phyloP scores from a whole-genome alignment of 805 yeast genomes.

The Ogataea parapolymorpha region DNA sequence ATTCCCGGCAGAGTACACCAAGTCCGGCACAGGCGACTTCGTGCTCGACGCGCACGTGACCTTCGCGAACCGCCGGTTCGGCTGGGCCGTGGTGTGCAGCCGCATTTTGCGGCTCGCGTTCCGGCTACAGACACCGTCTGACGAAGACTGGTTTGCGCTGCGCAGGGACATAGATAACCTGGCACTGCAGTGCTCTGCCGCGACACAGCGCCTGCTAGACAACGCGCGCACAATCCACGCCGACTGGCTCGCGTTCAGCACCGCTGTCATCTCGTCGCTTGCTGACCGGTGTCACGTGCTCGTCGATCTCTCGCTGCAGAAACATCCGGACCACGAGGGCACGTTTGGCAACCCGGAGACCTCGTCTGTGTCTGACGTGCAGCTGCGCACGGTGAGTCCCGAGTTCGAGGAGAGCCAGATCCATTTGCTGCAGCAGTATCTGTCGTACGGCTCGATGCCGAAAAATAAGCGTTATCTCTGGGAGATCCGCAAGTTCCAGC shows the following conservation, averaged over 20 bases:
- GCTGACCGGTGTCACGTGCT: constrained; percentile 22
- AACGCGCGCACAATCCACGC: constrained; percentile 15
- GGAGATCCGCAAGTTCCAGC: constrained; percentile 28
- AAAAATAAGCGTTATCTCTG: constrained; percentile 19
- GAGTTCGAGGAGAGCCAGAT: constrained; percentile 15
- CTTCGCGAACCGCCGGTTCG: constrained; percentile 51
- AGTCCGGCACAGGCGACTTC: constrained; percentile 27
- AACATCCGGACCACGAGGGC: background rate
- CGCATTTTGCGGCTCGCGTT: constrained; percentile 16
- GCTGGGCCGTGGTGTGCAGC: constrained; percentile 32
- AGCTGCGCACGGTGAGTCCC: background rate
- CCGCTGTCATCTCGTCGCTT: constrained; percentile 19
- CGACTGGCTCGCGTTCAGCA: constrained; percentile 17
- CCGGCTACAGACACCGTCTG: constrained; percentile 5
- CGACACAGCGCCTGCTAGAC: constrained; percentile 22
- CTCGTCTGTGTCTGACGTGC: constrained; percentile 3
- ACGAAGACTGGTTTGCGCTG: background rate
- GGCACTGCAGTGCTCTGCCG: constrained; percentile 18
- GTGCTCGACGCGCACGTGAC: constrained; percentile 44
- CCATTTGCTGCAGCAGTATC: constrained; percentile 19
- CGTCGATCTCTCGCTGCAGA: constrained; percentile 1
- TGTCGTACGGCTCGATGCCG: constrained; percentile 25
- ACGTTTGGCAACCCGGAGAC: background rate
- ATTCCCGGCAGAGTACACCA: constrained; percentile 44
- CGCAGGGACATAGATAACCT: constrained; percentile 19